Evolutionary conservation across 768 basidiomycete species (phyloP).

Genomic region (Suillus hirtellus): DNA sequence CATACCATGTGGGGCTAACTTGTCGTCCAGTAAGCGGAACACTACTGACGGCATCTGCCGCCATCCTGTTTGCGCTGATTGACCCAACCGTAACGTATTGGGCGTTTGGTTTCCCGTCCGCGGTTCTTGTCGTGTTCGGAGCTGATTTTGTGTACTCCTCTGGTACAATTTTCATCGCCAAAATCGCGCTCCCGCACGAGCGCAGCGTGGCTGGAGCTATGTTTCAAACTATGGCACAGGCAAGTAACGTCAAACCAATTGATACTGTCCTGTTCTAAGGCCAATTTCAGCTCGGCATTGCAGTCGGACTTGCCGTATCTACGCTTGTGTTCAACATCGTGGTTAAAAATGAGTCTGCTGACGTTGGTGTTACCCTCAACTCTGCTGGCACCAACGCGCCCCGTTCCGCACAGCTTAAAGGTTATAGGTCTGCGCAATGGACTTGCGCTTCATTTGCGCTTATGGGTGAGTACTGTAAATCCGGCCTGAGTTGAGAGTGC

Average conservation of each 20-base stretch:
- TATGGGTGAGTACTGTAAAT: constrained; percentile 42
- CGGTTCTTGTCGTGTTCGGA: constrained; percentile 67
- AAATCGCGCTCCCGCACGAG: constrained; percentile 63
- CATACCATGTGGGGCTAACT: background rate
- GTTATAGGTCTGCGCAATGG: constrained; percentile 70
- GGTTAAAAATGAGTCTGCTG: constrained; percentile 32
- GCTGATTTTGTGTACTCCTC: constrained; percentile 75
- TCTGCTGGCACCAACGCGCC: constrained; percentile 32
- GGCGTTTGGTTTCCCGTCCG: constrained; percentile 74
- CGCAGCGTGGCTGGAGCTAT: constrained; percentile 76
- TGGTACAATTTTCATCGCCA: constrained; percentile 67
- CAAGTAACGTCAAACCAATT: constrained; percentile 22
- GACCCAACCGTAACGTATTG: constrained; percentile 59
- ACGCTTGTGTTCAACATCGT: constrained; percentile 70
- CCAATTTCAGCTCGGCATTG: constrained; percentile 54
- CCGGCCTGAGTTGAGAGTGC: background rate
- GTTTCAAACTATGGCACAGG: constrained; percentile 80
- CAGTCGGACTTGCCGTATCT: constrained; percentile 68
- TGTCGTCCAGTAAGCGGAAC: constrained; percentile 49
- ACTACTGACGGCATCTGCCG: constrained; percentile 54
- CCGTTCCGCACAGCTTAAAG: constrained; percentile 41
- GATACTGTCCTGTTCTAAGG: background rate
- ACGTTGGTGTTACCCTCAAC: constrained; percentile 35
- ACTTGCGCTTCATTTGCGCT: constrained; percentile 56
- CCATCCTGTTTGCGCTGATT: constrained; percentile 70